Evolutionary conservation across 768 basidiomycete genomes (phyloP), one percentile per base, ranked within the genome.

Genomic region (Russula brevipes): DNA sequence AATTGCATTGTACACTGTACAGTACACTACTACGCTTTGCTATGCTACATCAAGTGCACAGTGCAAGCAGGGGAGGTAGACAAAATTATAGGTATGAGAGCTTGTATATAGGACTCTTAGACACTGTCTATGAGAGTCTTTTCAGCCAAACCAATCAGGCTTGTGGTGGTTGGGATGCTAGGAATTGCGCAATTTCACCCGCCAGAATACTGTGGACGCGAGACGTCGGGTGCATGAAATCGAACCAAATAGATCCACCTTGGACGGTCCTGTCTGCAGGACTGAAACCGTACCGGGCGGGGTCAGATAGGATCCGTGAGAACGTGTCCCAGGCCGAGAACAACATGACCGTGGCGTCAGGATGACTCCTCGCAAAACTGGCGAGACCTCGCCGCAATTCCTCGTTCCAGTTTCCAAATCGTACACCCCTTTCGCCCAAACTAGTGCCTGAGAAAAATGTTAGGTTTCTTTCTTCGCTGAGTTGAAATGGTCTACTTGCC

Each of bases 301-400:
- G 66, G 11, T 73, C 50, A 17, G 73, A 68, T 5, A 74, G 68
- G 17, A 74, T 67, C 8, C 65, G 54, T 8, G 51, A 60, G 61
- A 74, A 72, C 2, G 63, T 58, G 24, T 68, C 62, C 68, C 66
- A 71, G 16, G 71, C 55, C 10, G 67, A 64, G 64, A 66, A 70
- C 30, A 68, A 60, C 54, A 75, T 59, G 7, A 70, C 67, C 0
- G 70, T 71, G 14, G 70, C 63, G 24, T 70, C 72, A 16, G 64
- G 51, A 54, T 73, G 69, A 12, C 31, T 41, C 8, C 51, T n/a
- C 5, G 66, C 62, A 54, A 74, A 74, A 17, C 47, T 50, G 5
- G 42, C 35, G 35, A 69, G 31, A 30, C 62, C 61, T 14, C 45
- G 53, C 30, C 44, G 64, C 36, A 67, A 46, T 6, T 67, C 64